Percentiles rank a stretch among this genome's conserved stretches.
Evolutionary conservation across 2,329 filamentous ascomycete species (phyloP).

Genomic region (Dactylella cylindrospora): DNA sequence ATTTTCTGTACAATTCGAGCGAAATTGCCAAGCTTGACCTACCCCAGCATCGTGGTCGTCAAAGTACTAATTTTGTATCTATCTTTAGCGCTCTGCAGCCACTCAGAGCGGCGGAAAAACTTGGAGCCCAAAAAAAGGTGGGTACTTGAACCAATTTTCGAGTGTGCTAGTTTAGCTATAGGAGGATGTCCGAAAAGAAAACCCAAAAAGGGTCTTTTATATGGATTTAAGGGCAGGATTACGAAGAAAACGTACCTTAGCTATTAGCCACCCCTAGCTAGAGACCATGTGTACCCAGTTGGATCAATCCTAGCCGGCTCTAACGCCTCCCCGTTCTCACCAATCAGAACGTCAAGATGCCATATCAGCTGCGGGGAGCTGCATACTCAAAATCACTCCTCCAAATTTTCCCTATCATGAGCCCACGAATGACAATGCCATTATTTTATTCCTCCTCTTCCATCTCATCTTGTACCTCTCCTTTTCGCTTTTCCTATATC

Average conservation of each 20-base stretch:
- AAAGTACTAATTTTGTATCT: no score
- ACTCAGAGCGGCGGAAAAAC: not conserved
- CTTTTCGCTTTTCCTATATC: conserved; percentile 4
- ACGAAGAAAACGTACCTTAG: no score
- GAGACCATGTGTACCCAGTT: conserved; percentile 30
- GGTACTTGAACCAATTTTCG: no score
- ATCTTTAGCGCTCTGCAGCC: conserved; percentile 7
- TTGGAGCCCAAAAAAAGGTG: no score
- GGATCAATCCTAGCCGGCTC: conserved; percentile 39
- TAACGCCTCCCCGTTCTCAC: conserved; percentile 24
- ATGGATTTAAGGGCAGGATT: no score
- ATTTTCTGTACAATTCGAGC: no score
- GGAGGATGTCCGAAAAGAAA: no score
- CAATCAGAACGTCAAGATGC: conserved; percentile 28
- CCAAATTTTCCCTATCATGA: conserved; percentile 30
- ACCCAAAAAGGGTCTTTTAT: no score
- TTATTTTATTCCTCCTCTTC: conserved; percentile 29
- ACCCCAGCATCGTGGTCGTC: no score
- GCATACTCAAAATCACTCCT: conserved; percentile 22
- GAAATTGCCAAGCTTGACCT: no score
- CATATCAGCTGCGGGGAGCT: conserved; percentile 32
- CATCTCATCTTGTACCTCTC: not conserved
- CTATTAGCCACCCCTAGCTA: no score
- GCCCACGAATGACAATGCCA: conserved; percentile 26
- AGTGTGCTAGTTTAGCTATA: no score